Evolutionary conservation across 805 yeast species (phyloP).

Genomic region (Clavispora asparagi): DNA sequence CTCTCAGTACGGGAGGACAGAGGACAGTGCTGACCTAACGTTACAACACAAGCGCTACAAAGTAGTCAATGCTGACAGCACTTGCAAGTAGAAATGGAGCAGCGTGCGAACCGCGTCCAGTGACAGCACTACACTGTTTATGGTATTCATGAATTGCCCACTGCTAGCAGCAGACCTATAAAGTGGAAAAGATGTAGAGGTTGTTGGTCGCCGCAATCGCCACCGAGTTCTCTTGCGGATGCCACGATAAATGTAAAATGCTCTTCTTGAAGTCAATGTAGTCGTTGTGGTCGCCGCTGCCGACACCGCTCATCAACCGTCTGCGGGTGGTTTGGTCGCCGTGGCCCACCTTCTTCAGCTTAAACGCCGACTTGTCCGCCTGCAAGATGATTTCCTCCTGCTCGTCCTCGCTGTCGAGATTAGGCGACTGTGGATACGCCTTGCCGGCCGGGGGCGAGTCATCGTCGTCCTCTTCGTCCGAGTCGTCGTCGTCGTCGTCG

Average conservation of each 20-base stretch:
- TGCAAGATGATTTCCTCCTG: constrained; percentile 72
- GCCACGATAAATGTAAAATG: constrained; percentile 96
- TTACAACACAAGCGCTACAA: too few relatives aligned
- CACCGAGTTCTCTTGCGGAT: constrained; percentile 91
- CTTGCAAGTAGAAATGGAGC: too few relatives aligned
- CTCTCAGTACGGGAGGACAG: too few relatives aligned
- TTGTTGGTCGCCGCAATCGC: constrained; percentile 99
- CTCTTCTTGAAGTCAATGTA: constrained; percentile 90
- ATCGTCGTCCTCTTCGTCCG: constrained; percentile 21
- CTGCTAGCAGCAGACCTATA: constrained; percentile 25
- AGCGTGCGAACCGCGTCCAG: too few relatives aligned
- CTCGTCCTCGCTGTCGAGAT: constrained; percentile 25
- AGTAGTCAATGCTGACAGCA: too few relatives aligned
- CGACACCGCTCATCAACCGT: constrained; percentile 46
- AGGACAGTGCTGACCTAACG: too few relatives aligned
- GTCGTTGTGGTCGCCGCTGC: constrained; percentile 56
- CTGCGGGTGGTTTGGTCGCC: constrained; percentile 38
- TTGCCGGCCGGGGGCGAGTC: constrained; percentile 22
- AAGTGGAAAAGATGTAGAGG: constrained; percentile 75
- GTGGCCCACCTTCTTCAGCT: constrained; percentile 58
- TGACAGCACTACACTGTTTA: background rate
- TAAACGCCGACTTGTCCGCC: constrained; percentile 97
- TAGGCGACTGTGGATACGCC: constrained; percentile 29
- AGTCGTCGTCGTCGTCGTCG: constrained; percentile 28
- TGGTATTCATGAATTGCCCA: background rate